phyloP scores from a whole-genome alignment of 2,329 filamentous ascomycete species.

The Colletotrichum endophyticum region DNA sequence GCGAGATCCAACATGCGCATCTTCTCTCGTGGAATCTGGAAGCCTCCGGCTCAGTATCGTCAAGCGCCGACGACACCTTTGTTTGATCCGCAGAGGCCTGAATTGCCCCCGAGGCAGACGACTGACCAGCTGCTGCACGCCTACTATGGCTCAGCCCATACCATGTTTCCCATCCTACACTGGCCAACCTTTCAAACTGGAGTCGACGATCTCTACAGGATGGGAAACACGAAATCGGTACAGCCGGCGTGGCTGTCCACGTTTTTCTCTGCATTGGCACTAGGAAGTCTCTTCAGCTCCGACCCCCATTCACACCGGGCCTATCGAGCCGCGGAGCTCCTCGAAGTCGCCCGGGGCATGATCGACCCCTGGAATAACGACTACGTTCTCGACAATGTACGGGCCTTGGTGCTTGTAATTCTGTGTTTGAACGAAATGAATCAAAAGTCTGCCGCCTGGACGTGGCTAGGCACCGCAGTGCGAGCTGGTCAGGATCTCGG shows the following conservation, averaged over 20 bases:
- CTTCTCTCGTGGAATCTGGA: constrained; percentile 80
- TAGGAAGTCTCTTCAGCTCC: constrained; percentile 76
- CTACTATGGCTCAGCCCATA: constrained; percentile 80
- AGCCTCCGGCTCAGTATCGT: constrained; percentile 73
- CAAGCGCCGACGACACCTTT: constrained; percentile 47
- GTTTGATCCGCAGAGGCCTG: constrained; percentile 61
- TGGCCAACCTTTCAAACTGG: constrained; percentile 82
- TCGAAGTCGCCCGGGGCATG: constrained; percentile 72
- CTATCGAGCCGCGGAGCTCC: constrained; percentile 63
- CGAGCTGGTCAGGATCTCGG: constrained; percentile 84
- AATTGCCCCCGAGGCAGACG: constrained; percentile 72
- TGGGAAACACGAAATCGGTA: constrained; percentile 62
- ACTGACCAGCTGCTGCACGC: constrained; percentile 76
- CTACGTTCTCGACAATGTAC: constrained; percentile 76
- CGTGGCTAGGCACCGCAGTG: constrained; percentile 82
- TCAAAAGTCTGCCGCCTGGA: constrained; percentile 82
- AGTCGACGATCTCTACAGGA: constrained; percentile 78
- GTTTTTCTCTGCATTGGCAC: constrained; percentile 83
- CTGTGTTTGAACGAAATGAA: constrained; percentile 88
- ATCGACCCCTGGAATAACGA: constrained; percentile 85
- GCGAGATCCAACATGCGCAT: constrained; percentile 76
- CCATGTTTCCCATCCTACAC: constrained; percentile 83
- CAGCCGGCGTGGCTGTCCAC: constrained; percentile 77
- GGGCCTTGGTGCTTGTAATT: constrained; percentile 74
- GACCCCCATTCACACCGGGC: constrained; percentile 60